Percentiles rank a stretch among this genome's conserved stretches.
These are phyloP conservation scores for Fusarium mexicanum DNA, from an alignment of 2,329 filamentous ascomycete species.

Conservation along the genomic window DNA sequence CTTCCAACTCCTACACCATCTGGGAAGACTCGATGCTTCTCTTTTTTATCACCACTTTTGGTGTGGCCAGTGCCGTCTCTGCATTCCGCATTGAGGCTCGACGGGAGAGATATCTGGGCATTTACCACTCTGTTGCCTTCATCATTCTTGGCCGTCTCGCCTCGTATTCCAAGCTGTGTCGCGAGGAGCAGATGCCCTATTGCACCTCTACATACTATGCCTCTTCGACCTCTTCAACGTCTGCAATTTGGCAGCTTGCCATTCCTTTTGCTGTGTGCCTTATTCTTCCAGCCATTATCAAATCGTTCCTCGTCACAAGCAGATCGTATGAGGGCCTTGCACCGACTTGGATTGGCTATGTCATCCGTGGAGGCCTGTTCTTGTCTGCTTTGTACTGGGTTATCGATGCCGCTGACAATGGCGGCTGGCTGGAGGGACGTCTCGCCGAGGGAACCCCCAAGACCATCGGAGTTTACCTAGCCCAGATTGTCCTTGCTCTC, in stretches of 20 bases:
- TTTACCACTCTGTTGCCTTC: slow-evolving; percentile 88
- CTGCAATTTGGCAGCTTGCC: slow-evolving; percentile 85
- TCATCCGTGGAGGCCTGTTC: slow-evolving; percentile 79
- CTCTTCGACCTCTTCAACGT: slow-evolving; percentile 90
- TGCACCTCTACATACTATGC: slow-evolving; percentile 97
- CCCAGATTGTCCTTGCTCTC: slow-evolving; percentile 82
- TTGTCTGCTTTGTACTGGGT: slow-evolving; percentile 86
- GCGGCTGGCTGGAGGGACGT: slow-evolving; percentile 73
- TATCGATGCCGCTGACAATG: slow-evolving; percentile 88
- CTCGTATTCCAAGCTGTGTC: slow-evolving; percentile 90
- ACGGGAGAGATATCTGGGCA: slow-evolving; percentile 76
- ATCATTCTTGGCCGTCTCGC: slow-evolving; percentile 80
- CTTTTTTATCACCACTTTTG: slow-evolving; percentile 91
- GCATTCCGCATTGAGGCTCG: slow-evolving; percentile 77
- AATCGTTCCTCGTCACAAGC: slow-evolving; percentile 82
- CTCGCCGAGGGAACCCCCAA: slow-evolving; percentile 73
- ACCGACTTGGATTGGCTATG: slow-evolving; percentile 82
- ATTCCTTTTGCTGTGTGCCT: slow-evolving; percentile 81
- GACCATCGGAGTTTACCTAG: slow-evolving; percentile 77
- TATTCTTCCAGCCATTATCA: slow-evolving; percentile 77
- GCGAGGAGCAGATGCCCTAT: slow-evolving; percentile 98
- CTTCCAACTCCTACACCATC: slow-evolving; percentile 97
- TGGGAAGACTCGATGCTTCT: slow-evolving; percentile 97
- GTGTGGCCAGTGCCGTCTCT: slow-evolving; percentile 75
- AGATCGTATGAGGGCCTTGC: slow-evolving; percentile 89